Evolutionary conservation across 352 stramenopile species (phyloP).

Genomic region (Globisporangium barbulae): DNA sequence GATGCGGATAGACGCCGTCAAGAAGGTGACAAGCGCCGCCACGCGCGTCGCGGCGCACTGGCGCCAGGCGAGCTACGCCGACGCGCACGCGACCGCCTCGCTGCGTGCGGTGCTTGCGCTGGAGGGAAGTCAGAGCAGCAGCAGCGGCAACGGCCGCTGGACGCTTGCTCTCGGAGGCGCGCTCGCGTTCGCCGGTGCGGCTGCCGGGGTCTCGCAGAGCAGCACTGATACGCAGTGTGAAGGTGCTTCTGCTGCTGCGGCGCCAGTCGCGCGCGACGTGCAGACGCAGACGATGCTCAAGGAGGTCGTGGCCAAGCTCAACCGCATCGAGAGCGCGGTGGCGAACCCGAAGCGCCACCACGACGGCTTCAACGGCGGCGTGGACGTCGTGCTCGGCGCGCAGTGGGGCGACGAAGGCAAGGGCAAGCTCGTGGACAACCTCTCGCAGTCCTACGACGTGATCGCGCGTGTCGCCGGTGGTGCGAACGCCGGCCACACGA

Average conservation of each 20-base stretch:
- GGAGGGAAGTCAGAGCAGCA: slow-evolving; percentile 34
- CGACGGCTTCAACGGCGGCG: slow-evolving; percentile 61
- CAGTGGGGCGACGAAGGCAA: slow-evolving; percentile 99
- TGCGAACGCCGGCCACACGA: slow-evolving; percentile 98
- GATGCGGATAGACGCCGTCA: slow-evolving; percentile 56
- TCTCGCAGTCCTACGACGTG: slow-evolving; percentile 94
- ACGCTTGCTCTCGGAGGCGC: slow-evolving; percentile 29
- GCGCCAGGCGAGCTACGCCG: slow-evolving; percentile 24
- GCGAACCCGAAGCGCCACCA: slow-evolving; percentile 75
- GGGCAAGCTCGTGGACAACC: slow-evolving; percentile 97
- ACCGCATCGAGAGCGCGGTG: slow-evolving; percentile 83
- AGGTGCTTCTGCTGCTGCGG: slow-evolving; percentile 14
- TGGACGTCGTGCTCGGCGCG: slow-evolving; percentile 94
- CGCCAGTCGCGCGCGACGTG: slow-evolving; percentile 43
- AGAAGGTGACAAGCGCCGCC: slow-evolving; percentile 35
- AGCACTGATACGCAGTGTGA: slow-evolving; percentile 28
- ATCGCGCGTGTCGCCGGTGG: slow-evolving; percentile 96
- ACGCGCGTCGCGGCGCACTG: slow-evolving; percentile 37
- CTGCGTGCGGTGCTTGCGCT: slow-evolving; percentile 45
- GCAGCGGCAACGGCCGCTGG: slow-evolving; percentile 15
- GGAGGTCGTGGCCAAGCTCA: slow-evolving; percentile 83
- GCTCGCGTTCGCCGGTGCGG: slow-evolving; percentile 26
- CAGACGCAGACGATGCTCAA: slow-evolving; percentile 71
- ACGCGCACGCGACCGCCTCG: slow-evolving; percentile 27
- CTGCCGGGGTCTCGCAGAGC: slow-evolving; percentile 5